Base-by-base conservation (phyloP, 805 yeast species). In the Yarrowia sp. region DNA sequence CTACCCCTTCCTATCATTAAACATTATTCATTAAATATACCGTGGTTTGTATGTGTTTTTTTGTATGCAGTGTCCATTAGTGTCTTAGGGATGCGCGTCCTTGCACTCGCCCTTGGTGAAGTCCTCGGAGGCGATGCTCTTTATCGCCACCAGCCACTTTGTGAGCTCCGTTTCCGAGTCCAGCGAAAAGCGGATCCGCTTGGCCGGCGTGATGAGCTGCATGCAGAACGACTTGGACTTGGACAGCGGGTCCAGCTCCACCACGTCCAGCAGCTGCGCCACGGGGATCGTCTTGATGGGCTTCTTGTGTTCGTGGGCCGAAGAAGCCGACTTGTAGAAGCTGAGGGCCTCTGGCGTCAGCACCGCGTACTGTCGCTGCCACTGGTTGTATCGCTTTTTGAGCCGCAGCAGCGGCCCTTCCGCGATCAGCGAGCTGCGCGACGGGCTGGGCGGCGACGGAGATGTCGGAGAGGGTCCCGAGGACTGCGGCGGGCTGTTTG, bases 201-300 rank as follows among this genome's bases (percentile, higher is more conserved):
- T 81, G 47, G 68, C 67, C 1, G 80, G 78, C 0, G 84, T 78
- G 36, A 82, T 79, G 16, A 82, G 70, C 62, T 80, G 70, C 67
- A 82, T 68, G 65, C 85, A 81, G 73, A 76, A 80, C 39, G 65
- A 65, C 65, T 77, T 79, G 19, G 78, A 68, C 61, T 72, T 73
- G 14, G 81, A 75, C 39, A 79, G 59, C 1, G 82, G 79, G 62
- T 81, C 84, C 27, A 81, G 67, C 65, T 81, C 85, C 32, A 81
- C 79, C 24, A 77, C 81, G 64, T 65, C 70, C 65, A 31, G 65
- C 46, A 63, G 41, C 33, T 63, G 60, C 9, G 39, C 29, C 14
- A 58, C 38, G 21, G 51, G 42, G n/a, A 63, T 39, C 42, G 25
- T 56, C 63, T 41, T 42, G 25, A 38, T 56, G 14, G 64, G 65